Conservation (phyloP, 2,329 filamentous ascomycete species). For the Aspergillus neoniger region DNA sequence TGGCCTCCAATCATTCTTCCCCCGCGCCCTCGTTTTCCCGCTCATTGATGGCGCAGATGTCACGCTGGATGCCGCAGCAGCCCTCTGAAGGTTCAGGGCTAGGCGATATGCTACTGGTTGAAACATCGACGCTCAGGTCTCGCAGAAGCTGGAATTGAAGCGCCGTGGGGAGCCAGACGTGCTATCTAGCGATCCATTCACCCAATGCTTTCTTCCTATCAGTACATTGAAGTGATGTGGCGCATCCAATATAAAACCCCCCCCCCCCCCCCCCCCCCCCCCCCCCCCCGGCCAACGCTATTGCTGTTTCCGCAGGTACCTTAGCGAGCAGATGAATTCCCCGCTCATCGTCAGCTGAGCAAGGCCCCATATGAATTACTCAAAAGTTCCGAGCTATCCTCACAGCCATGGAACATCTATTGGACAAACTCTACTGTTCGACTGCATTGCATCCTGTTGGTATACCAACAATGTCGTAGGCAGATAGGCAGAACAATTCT, state of each 20-base stretch:
- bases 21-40: conserved; percentile 26
- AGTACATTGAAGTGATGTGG: conserved; percentile 34
- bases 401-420: conserved; percentile 38
- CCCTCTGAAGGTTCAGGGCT: conserved; percentile 22
- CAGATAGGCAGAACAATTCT: conserved; percentile 35
- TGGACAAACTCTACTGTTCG: conserved; percentile 36
- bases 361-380: conserved; percentile 28
- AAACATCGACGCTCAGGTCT: conserved; percentile 17
- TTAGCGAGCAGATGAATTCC: conserved; percentile 34
- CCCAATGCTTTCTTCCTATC: conserved; percentile 60
- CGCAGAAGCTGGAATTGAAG: conserved; percentile 6
- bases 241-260: conserved; percentile 36
- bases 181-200: conserved; percentile 54
- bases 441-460: conserved; percentile 35
- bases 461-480: conserved; percentile 23
- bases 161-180: conserved; percentile 18
- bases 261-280: too few species aligned
- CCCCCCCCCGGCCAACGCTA: conserved; percentile 47
- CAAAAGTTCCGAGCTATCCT: conserved; percentile 31
- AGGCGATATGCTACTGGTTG: conserved; percentile 28
- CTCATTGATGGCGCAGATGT: conserved; percentile 32
- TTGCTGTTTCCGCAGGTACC: conserved; percentile 42
- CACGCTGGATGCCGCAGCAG: conserved; percentile 26
- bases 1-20: conserved; percentile 16
- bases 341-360: conserved; percentile 21